Percentiles rank a stretch among this genome's conserved stretches.
phyloP scores from a whole-genome alignment of 768 basidiomycete species.

The Lyophyllum shimeji region DNA sequence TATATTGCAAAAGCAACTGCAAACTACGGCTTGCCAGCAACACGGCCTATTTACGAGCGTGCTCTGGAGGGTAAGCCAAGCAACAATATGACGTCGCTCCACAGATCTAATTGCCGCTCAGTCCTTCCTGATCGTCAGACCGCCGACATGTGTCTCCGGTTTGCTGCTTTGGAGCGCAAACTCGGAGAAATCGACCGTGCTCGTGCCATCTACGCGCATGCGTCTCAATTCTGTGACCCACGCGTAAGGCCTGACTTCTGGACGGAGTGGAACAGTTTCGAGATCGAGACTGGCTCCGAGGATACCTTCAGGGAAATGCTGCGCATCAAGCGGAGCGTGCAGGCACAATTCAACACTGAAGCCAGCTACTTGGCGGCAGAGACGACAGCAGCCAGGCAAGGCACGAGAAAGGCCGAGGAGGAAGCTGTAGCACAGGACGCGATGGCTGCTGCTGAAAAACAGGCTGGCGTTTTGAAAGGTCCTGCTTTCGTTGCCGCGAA shows the following conservation, averaged over 20 bases:
- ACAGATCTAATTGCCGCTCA: conserved; percentile 14
- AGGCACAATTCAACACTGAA: conserved; percentile 98
- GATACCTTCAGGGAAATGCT: conserved; percentile 97
- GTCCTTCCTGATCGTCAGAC: conserved; percentile 91
- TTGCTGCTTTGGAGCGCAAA: conserved; percentile 94
- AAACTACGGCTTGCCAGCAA: conserved; percentile 95
- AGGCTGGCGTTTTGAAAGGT: conserved; percentile 54
- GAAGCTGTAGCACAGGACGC: conserved; percentile 59
- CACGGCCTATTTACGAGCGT: conserved; percentile 93
- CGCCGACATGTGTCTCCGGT: conserved; percentile 96
- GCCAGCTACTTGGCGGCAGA: conserved; percentile 91
- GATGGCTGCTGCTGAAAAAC: conserved; percentile 84
- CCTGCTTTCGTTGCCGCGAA: conserved; percentile 81
- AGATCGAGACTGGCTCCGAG: conserved; percentile 97
- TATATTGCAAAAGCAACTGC: conserved; percentile 97
- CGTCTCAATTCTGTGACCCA: conserved; percentile 98
- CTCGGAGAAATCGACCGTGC: conserved; percentile 99
- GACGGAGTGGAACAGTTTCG: conserved; percentile 96
- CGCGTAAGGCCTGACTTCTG: conserved; percentile 91
- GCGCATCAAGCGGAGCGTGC: conserved; percentile 96
- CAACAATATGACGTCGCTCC: not conserved
- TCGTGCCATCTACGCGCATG: conserved; percentile 94
- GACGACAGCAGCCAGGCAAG: conserved; percentile 70
- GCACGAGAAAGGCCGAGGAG: conserved; percentile 46
- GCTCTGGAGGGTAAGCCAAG: conserved; percentile 68